Conservation (phyloP, 257 asterid genomes). For the Fraxinus excelsior region DNA sequence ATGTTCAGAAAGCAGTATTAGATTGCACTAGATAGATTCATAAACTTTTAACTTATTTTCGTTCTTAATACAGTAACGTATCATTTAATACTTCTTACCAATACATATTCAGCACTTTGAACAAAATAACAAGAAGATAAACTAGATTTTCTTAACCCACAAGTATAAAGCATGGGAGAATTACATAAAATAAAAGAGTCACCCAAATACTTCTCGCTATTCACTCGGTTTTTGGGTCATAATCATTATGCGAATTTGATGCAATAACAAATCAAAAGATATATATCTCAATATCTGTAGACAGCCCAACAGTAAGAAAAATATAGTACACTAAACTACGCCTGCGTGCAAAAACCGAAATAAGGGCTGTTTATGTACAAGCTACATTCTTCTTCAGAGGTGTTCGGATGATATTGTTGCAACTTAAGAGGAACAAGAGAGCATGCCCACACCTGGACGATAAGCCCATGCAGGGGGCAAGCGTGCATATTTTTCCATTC, state of each 20-base stretch:
- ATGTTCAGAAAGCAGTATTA: not conserved
- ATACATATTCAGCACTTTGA: not conserved
- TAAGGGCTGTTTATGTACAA: constrained; percentile 49
- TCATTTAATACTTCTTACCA: not conserved
- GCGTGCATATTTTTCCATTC: constrained; percentile 95
- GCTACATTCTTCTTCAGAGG: constrained; percentile 8
- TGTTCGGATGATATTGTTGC: constrained; percentile 9
- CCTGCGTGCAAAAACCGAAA: constrained; percentile 16
- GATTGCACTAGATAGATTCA: not conserved
- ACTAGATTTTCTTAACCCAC: too few species aligned
- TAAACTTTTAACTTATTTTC: not conserved
- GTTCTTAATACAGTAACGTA: not conserved
- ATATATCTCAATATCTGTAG: not conserved
- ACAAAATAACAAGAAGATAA: not conserved
- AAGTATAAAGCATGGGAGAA: not conserved
- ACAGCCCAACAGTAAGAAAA: not conserved
- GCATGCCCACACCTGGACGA: constrained; percentile 99
- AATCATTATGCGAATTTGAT: not conserved
- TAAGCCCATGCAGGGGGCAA: constrained; percentile 99
- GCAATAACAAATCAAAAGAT: not conserved
- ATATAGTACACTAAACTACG: not conserved
- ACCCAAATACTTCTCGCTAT: not conserved
- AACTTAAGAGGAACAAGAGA: constrained; percentile 89
- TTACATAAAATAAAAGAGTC: not conserved
- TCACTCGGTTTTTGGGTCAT: too few species aligned